A percentile compares a stretch with the other conserved stretches of the same genome.
phyloP scores from a whole-genome alignment of 345 rosid species.

The Salix viminalis region DNA sequence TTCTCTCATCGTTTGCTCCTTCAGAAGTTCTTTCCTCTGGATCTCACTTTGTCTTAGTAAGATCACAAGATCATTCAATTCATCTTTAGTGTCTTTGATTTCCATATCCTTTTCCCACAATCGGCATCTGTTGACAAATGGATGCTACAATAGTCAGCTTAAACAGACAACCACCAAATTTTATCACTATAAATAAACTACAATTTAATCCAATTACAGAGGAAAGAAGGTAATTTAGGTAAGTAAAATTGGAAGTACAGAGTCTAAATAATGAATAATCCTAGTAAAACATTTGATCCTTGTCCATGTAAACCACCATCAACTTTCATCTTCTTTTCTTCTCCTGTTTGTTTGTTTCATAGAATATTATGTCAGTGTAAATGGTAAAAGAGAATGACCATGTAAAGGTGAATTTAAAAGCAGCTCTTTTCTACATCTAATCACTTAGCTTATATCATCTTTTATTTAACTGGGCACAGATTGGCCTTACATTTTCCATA shows the following conservation, averaged over 20 bases:
- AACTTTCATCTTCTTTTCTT: neutral
- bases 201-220: too few relatives aligned
- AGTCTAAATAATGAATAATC: neutral
- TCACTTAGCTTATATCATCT: too few relatives aligned
- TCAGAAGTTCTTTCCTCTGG: slow-evolving; percentile 69
- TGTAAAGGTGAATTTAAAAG: too few relatives aligned
- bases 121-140: slow-evolving; percentile 57
- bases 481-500: too few relatives aligned
- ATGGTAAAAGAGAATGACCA: too few relatives aligned
- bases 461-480: too few relatives aligned
- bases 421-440: too few relatives aligned
- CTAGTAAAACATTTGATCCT: neutral
- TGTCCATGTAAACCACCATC: neutral
- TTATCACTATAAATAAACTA: neutral
- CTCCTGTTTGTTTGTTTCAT: neutral
- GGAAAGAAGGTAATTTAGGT: too few relatives aligned
- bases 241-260: neutral
- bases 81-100: slow-evolving; percentile 85
- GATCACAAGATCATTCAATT: slow-evolving; percentile 76
- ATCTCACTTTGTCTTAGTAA: slow-evolving; percentile 69
- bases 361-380: too few relatives aligned
- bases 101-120: slow-evolving; percentile 91
- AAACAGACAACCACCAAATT: neutral
- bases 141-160: too few relatives aligned
- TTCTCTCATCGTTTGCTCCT: slow-evolving; percentile 73